Conservation (phyloP, 345 rosid genomes). For the Hibiscus trionum region DNA sequence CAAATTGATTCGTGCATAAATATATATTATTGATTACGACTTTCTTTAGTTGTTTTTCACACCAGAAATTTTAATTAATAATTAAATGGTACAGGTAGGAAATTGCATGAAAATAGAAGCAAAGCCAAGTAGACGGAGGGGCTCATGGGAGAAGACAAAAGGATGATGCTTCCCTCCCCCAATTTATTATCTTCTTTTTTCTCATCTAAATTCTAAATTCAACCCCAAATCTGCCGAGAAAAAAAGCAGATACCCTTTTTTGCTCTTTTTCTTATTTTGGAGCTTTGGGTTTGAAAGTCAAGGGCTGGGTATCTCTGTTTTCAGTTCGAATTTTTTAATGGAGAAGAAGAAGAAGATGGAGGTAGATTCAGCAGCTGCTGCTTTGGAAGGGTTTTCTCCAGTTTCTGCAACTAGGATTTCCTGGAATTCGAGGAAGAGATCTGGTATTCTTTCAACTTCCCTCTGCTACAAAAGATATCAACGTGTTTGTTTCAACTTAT, state of each 20-base stretch:
- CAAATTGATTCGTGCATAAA: too few relatives aligned
- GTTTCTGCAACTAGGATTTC: slow-evolving; percentile 53
- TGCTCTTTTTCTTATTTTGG: background rate
- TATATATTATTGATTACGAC: background rate
- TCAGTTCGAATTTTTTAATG: background rate
- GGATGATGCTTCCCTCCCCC: slow-evolving; percentile 9
- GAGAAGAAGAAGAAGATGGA: slow-evolving; percentile 31
- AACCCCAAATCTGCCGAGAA: background rate
- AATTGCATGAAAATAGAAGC: background rate
- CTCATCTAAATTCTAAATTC: background rate
- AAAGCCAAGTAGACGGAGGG: too few relatives aligned
- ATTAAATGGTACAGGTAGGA: background rate
- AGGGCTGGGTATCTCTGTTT: background rate
- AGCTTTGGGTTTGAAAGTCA: too few relatives aligned
- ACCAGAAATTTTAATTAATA: background rate
- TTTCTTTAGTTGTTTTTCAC: background rate
- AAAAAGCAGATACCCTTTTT: background rate
- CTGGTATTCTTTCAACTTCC: slow-evolving; percentile 34
- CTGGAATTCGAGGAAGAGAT: slow-evolving; percentile 76
- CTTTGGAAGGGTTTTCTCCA: slow-evolving; percentile 66
- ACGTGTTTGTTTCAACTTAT: background rate
- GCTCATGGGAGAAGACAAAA: background rate
- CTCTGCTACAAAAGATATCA: too few relatives aligned
- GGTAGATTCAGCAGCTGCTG: slow-evolving; percentile 10
- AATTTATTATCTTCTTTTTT: background rate